These are phyloP conservation scores for Umbellularia californica DNA, from an alignment of 164 flowering plant species.

Conservation along the genomic window DNA sequence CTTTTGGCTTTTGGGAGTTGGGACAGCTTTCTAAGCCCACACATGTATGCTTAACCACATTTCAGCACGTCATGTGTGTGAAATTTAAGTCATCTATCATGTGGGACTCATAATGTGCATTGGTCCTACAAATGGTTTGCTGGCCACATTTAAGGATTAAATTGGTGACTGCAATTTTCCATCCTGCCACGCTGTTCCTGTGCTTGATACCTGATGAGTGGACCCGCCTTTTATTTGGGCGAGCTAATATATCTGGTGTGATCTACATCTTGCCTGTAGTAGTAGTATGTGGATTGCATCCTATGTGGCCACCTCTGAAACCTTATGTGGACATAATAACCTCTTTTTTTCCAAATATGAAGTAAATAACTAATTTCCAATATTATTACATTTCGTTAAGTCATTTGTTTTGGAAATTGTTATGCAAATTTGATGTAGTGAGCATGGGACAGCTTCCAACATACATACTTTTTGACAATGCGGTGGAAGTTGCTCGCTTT, in stretches of 20 bases:
- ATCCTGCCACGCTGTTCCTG: no score
- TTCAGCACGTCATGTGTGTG: neutral
- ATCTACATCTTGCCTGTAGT: neutral
- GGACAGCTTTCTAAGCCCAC: neutral
- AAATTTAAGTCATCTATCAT: neutral
- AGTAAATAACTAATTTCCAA: no score
- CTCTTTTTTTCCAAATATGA: neutral
- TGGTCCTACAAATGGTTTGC: neutral
- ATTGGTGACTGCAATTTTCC: no score
- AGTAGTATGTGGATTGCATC: neutral
- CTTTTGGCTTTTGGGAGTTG: neutral
- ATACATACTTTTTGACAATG: slow-evolving; percentile 81
- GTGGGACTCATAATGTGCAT: neutral
- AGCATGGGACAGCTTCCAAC: slow-evolving; percentile 68
- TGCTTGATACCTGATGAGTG: no score
- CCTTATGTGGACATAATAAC: neutral
- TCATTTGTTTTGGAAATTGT: neutral
- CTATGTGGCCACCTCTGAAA: no score
- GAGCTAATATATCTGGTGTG: neutral
- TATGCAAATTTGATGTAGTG: slow-evolving; percentile 28
- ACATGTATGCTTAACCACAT: neutral
- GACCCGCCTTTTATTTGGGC: neutral
- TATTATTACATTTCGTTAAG: neutral
- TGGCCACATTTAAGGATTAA: neutral
- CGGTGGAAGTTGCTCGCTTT: slow-evolving; percentile 58